phyloP scores from a whole-genome alignment of 2,329 filamentous ascomycete species.

The Rhynchosporium agropyri region DNA sequence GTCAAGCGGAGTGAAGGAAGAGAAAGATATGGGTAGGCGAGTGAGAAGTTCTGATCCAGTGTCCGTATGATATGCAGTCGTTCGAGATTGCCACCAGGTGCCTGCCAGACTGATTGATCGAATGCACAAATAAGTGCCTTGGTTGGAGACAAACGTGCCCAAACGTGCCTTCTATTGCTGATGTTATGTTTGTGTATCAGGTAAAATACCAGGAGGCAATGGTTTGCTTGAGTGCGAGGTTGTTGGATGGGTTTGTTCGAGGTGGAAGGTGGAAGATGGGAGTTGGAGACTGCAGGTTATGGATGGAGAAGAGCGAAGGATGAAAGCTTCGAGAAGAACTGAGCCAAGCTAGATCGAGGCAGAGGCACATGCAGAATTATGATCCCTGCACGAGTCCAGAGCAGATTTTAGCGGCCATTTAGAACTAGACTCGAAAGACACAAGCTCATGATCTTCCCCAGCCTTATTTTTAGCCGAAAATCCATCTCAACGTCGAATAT shows the following conservation, averaged over 20 bases:
- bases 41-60: not conserved
- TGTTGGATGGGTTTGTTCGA: not conserved
- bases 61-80: not conserved
- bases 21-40: not conserved
- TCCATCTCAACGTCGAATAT: not conserved
- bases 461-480: not conserved
- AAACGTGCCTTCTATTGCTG: constrained; percentile 1
- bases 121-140: not conserved
- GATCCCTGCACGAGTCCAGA: not conserved
- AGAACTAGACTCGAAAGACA: not conserved
- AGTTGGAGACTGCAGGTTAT: not conserved
- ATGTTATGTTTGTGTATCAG: not conserved
- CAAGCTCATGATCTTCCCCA: not conserved
- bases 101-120: not conserved
- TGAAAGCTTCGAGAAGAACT: not conserved
- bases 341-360: no score
- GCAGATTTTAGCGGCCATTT: not conserved
- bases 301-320: not conserved
- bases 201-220: not conserved
- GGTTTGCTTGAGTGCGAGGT: not conserved
- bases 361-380: not conserved
- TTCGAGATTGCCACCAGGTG: not conserved
- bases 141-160: not conserved
- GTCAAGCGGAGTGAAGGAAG: not conserved
- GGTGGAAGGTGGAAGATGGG: not conserved